Evolutionary conservation across 495 filamentous ascomycete species (phyloP), one percentile per base, ranked within the genome.

Genomic region (Talaromyces liani): DNA sequence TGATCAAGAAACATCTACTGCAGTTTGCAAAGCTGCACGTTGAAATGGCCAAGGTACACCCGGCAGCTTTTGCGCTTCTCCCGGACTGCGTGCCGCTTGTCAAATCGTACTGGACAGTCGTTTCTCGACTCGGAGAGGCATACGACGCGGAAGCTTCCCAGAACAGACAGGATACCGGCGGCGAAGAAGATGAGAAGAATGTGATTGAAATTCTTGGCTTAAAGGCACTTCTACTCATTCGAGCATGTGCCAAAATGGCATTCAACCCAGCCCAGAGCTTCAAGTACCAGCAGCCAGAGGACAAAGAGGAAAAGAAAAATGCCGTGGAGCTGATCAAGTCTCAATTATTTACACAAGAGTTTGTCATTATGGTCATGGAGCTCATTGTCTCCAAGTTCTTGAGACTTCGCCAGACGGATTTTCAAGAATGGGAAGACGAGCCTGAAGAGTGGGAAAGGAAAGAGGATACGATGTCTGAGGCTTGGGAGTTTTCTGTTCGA

Each of bases 21-120:
- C 93, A 97, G 70, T 86, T 97, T 55, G 86, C 93, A 10, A 98
- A 98, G 75, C 79, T 98, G 8, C 93, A 97, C 72, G 78, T 94
- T 24, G 86, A 92, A 47, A 93, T 97, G 88, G 84, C 88, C 4
- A 80, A 80, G 58, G 71, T 74, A 10, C 91, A 93, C 69, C 87
- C 92, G 9, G 86, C 87, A 5, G 87, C 90, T 29, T 98, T 96
- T 75, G 87, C 87, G 0, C 73, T 90, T 12, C 81, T 98, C 6
- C 90, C 92, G 2, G 85, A 90, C 64, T 91, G 91, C 33, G 76
- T 93, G 4, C 76, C 82, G 12, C 83, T 98, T 10, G 84, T 90
- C 20, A 84, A 82, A 53, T 83, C 86, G 14, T 98, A 97, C 71
- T 97, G 94, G 94, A 82, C 80, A 22, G 78, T 97, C 10, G 85